Conservation (phyloP, 2,329 filamentous ascomycete species). For the Aspergillus clavatus region DNA sequence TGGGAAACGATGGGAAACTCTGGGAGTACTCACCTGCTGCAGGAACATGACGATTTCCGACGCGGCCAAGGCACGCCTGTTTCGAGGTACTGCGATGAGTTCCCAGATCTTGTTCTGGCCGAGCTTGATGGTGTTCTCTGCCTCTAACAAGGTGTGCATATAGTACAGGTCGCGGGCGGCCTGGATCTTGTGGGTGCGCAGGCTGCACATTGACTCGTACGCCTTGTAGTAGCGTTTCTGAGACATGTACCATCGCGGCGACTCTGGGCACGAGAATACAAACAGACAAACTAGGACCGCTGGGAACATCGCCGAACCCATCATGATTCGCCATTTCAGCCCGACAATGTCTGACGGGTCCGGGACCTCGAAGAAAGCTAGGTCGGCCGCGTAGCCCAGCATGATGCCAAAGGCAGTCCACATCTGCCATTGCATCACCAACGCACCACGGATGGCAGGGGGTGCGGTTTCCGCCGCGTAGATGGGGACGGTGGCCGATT, state of each 20-base stretch:
- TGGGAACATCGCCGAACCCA: constrained; percentile 62
- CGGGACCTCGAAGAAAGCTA: constrained; percentile 56
- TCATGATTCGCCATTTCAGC: constrained; percentile 64
- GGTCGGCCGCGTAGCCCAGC: constrained; percentile 56
- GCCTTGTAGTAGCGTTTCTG: constrained; percentile 40
- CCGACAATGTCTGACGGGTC: constrained; percentile 52
- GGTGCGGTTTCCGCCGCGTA: constrained; percentile 72
- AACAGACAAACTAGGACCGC: constrained; percentile 54
- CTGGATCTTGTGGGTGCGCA: constrained; percentile 42
- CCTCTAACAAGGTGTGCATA: constrained; percentile 52
- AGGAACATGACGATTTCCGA: constrained; percentile 63
- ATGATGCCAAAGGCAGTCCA: constrained; percentile 49
- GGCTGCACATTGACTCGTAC: constrained; percentile 40
- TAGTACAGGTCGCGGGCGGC: constrained; percentile 45
- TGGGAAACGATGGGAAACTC: too few relatives aligned
- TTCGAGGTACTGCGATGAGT: constrained; percentile 57
- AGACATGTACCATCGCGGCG: constrained; percentile 47
- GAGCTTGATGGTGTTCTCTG: constrained; percentile 53
- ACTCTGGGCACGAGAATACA: constrained; percentile 60
- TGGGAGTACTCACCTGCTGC: constrained; percentile 49
- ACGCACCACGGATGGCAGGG: constrained; percentile 63
- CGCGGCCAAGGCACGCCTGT: constrained; percentile 57
- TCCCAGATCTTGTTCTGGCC: constrained; percentile 52
- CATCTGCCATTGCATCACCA: constrained; percentile 79
- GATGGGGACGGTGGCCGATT: constrained; percentile 69